Conservation (phyloP, 2,329 filamentous ascomycete genomes). For the Coniochaeta hoffmannii region DNA sequence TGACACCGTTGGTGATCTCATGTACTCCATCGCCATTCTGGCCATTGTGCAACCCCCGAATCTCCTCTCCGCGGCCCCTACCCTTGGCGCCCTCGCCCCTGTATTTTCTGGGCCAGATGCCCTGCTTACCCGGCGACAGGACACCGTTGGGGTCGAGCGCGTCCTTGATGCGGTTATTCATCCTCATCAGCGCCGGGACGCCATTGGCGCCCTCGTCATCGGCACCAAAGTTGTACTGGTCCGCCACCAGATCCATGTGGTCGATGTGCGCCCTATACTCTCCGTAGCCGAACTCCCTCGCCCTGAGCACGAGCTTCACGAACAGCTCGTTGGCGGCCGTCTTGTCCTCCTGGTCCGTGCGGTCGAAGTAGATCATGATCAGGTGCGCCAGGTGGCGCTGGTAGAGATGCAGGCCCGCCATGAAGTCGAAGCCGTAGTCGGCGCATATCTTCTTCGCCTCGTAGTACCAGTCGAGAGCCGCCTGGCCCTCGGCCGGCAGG, state of each 20-base stretch:
- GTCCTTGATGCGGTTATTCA: not conserved
- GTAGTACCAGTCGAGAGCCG: not conserved
- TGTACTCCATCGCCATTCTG: too few species aligned
- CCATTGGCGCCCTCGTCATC: not conserved
- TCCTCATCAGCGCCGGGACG: not conserved
- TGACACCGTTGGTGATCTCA: not conserved
- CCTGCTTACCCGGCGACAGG: not conserved
- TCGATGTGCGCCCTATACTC: slow-evolving; percentile 1
- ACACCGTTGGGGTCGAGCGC: slow-evolving; percentile 4
- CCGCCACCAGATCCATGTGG: not conserved
- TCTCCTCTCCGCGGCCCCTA: not conserved
- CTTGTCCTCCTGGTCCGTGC: slow-evolving; percentile 9
- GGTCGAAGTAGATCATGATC: slow-evolving; percentile 8
- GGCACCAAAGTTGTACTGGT: not conserved
- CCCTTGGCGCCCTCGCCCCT: slow-evolving; percentile 1
- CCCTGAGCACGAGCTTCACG: not conserved
- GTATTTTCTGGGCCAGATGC: slow-evolving; percentile 1
- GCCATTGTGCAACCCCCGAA: not conserved
- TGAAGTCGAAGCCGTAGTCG: not conserved
- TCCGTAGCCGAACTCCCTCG: not conserved
- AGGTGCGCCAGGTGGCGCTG: slow-evolving; percentile 5
- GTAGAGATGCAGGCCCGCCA: not conserved
- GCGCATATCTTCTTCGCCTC: not conserved
- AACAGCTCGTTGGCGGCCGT: slow-evolving; percentile 8
- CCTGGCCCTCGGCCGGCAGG: slow-evolving; percentile 13